Evolutionary conservation across 768 basidiomycete species (phyloP).

Genomic region (Lactarius indigo): DNA sequence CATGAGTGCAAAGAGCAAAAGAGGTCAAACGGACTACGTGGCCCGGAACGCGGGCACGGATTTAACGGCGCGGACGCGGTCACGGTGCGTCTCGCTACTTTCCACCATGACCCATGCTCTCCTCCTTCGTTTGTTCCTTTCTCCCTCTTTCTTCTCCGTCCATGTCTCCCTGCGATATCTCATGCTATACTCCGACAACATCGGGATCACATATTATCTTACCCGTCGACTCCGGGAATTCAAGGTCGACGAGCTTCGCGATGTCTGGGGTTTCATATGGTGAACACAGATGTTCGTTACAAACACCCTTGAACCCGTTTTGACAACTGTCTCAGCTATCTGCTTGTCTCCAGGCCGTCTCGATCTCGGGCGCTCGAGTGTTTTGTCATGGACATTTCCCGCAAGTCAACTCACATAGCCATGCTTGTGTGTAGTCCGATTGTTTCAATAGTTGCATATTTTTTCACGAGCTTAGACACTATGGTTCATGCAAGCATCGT

Average conservation of each 20-base stretch:
- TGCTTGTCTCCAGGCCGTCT: slow-evolving; percentile 89
- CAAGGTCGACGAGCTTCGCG: slow-evolving; percentile 66
- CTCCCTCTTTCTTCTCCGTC: slow-evolving; percentile 88
- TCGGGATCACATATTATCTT: slow-evolving; percentile 89
- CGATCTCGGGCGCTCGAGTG: slow-evolving; percentile 90
- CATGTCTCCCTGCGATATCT: slow-evolving; percentile 92
- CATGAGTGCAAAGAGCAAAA: slow-evolving; percentile 16
- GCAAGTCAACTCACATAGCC: slow-evolving; percentile 91
- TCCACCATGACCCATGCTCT: slow-evolving; percentile 65
- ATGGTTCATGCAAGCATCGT: slow-evolving; percentile 97
- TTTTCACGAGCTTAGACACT: slow-evolving; percentile 58
- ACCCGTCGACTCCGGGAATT: slow-evolving; percentile 68
- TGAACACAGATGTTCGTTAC: slow-evolving; percentile 32
- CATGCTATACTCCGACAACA: slow-evolving; percentile 75
- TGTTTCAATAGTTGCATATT: slow-evolving; percentile 23
- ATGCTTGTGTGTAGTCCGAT: slow-evolving; percentile 71
- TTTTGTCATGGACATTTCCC: slow-evolving; percentile 85
- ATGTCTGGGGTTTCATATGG: slow-evolving; percentile 91
- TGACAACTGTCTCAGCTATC: slow-evolving; percentile 58
- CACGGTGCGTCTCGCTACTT: background rate
- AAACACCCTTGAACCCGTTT: slow-evolving; percentile 34
- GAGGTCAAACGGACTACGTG: slow-evolving; percentile 16
- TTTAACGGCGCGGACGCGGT: background rate
- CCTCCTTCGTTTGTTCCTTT: slow-evolving; percentile 88
- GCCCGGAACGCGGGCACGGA: background rate